Base-by-base conservation (phyloP, 768 basidiomycete species). In the Crepidotus variabilis region DNA sequence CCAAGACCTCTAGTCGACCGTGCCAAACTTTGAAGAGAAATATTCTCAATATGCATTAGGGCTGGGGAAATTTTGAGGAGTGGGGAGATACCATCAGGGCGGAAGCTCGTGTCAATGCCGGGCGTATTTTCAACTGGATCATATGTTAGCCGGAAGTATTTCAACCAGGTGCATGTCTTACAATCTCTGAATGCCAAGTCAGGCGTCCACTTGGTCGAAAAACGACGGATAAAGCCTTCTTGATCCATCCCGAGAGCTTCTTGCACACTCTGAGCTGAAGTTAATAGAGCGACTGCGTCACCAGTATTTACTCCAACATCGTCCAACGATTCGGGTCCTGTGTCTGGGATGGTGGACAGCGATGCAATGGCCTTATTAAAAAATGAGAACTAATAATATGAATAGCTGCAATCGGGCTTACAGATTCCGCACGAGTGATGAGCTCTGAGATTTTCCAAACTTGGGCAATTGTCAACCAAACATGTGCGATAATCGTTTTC, bases 21-120 rank as follows among this genome's bases (percentile, higher is more conserved):
- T 18, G 88, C 82, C 55, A 96, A 72, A 65, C 91, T 93, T 67
- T 91, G 90, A 55, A 93, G 76, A 6, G 94, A 96, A 33, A 92
- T 76, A 68, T 96, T 96, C 63, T 94, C 90, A 52, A 91, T 90
- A 61, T 90, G 87, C 91, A 94, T 96, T 59, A 96, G 75, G 14
- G 88, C 86, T 33, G 91, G 91, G 5, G 91, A 88, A 33, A 94
- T 83, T 66, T 85, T 90, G 52, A 92, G 79, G 45, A 93, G 78
- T 2, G 90, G 87, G 1, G 88, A 84, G 39, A 87, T 73, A 13
- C 84, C 84, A 61, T 92, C 89, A 54, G 82, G 82, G 21, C 87
- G 78, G 18, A 77, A 61, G 20, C 82, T 79, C 8, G 76, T 65
- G 20, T 92, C 85, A 57, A 80, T 83, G 11, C 69, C 62, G 13